Conservation (phyloP, 129 eudicot species). For the Scalesia atractyloides region DNA sequence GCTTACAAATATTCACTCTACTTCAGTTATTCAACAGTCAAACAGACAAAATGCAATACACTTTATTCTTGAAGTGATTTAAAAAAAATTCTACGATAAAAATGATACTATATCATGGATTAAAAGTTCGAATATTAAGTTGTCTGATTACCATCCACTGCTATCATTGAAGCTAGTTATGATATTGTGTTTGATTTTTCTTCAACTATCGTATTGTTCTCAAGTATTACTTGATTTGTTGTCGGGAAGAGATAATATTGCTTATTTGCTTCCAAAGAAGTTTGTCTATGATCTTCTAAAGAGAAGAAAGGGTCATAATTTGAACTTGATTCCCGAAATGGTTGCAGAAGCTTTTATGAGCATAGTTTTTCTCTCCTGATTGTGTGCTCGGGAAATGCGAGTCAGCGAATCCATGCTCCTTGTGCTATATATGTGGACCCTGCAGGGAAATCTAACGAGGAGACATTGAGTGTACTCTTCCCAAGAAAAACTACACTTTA, state of each 20-base stretch:
- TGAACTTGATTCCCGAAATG: conserved; percentile 3
- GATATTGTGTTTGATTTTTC: conserved; percentile 40
- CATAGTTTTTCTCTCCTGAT: conserved; percentile 62
- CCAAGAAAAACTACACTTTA: conserved; percentile 10
- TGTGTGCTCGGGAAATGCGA: conserved; percentile 25
- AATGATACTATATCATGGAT: conserved; percentile 46
- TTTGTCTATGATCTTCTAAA: conserved; percentile 35
- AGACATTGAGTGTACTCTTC: conserved; percentile 39
- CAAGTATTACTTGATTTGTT: conserved; percentile 25
- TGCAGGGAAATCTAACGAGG: conserved; percentile 31
- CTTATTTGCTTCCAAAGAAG: conserved; percentile 46
- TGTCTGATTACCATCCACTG: conserved; percentile 32
- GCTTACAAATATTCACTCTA: conserved; percentile 21
- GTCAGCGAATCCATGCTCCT: conserved; percentile 20
- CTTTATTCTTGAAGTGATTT: conserved; percentile 23
- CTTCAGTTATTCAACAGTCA: conserved; percentile 4
- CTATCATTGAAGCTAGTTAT: conserved; percentile 56
- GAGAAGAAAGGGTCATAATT: conserved; percentile 6
- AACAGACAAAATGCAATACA: background rate
- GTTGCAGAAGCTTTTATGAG: conserved; percentile 52
- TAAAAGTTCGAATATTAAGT: conserved; percentile 13
- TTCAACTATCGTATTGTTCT: conserved; percentile 27
- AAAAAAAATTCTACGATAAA: conserved; percentile 6
- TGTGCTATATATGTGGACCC: conserved; percentile 49
- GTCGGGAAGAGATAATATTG: conserved; percentile 19